Evolutionary conservation across 805 yeast species (phyloP).

Genomic region (Sugiyamaella smithiae): DNA sequence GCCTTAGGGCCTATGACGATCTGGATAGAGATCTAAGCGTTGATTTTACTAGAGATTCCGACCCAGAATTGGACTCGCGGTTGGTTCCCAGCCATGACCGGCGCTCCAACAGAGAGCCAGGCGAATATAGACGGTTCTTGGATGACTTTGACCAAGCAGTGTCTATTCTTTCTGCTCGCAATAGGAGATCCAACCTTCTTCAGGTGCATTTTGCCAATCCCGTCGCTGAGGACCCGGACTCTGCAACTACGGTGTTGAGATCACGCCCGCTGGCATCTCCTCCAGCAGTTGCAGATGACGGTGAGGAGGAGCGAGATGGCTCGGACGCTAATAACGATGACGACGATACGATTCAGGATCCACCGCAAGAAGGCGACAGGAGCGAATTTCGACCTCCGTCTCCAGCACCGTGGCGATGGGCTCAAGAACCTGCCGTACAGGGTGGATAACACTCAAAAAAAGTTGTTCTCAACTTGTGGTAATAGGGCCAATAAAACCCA

Average conservation of each 20-base stretch:
- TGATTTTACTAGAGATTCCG: background rate
- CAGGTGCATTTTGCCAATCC: conserved; percentile 25
- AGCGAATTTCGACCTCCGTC: too few species aligned
- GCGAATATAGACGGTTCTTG: background rate
- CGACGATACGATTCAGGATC: too few species aligned
- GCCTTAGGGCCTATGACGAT: conserved; percentile 45
- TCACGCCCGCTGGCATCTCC: conserved; percentile 1
- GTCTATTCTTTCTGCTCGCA: background rate
- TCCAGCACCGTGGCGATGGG: too few species aligned
- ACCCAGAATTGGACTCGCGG: background rate
- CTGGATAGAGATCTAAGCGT: background rate
- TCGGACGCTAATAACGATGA: background rate
- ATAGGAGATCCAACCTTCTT: background rate
- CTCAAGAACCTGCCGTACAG: too few species aligned
- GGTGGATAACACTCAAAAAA: too few species aligned
- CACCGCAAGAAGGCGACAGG: too few species aligned
- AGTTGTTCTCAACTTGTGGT: too few species aligned
- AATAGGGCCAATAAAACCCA: too few species aligned
- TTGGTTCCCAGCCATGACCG: background rate
- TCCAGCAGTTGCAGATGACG: background rate
- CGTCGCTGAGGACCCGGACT: conserved; percentile 21
- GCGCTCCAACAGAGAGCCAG: background rate
- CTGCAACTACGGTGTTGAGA: conserved; percentile 16
- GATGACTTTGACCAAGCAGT: conserved; percentile 7
- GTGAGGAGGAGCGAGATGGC: background rate